Evolutionary conservation across 2,329 filamentous ascomycete genomes (phyloP).

Genomic region (Trichoderma aggressivum): DNA sequence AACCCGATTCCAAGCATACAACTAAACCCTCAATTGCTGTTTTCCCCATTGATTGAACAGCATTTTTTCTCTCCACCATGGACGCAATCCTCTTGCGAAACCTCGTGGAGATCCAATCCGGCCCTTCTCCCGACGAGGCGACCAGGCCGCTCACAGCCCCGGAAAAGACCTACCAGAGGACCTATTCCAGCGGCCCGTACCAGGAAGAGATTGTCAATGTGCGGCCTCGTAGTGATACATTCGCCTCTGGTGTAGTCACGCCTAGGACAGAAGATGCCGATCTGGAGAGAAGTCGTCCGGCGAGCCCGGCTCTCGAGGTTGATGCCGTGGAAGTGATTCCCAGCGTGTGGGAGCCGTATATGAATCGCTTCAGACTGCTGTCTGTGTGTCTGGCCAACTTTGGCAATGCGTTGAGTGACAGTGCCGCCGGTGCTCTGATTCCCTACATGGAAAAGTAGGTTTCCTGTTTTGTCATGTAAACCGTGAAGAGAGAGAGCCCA

Average conservation of each 20-base stretch:
- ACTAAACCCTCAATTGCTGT: background rate
- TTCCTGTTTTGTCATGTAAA: background rate
- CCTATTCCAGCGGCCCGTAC: slow-evolving; percentile 38
- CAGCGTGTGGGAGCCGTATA: slow-evolving; percentile 57
- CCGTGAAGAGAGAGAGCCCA: background rate
- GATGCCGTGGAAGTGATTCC: slow-evolving; percentile 48
- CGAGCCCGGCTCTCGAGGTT: slow-evolving; percentile 38
- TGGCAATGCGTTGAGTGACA: slow-evolving; percentile 69
- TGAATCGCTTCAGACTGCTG: slow-evolving; percentile 68
- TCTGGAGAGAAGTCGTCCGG: slow-evolving; percentile 54
- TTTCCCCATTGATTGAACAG: background rate
- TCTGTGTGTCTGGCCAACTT: slow-evolving; percentile 64
- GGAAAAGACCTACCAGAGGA: slow-evolving; percentile 37
- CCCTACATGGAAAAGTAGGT: slow-evolving; percentile 69
- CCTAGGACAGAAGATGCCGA: slow-evolving; percentile 25
- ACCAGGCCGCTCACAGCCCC: slow-evolving; percentile 30
- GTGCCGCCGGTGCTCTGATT: slow-evolving; percentile 72
- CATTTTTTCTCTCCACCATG: slow-evolving; percentile 26
- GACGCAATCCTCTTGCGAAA: slow-evolving; percentile 33
- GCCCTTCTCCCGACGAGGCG: slow-evolving; percentile 21
- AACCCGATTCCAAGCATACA: background rate
- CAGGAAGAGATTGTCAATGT: slow-evolving; percentile 29
- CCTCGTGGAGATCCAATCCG: slow-evolving; percentile 33
- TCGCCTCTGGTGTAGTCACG: slow-evolving; percentile 17
- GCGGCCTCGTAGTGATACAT: slow-evolving; percentile 15